Evolutionary conservation across 1,139 yeast species (phyloP).

Genomic region (Sugiyamaella castrensis): DNA sequence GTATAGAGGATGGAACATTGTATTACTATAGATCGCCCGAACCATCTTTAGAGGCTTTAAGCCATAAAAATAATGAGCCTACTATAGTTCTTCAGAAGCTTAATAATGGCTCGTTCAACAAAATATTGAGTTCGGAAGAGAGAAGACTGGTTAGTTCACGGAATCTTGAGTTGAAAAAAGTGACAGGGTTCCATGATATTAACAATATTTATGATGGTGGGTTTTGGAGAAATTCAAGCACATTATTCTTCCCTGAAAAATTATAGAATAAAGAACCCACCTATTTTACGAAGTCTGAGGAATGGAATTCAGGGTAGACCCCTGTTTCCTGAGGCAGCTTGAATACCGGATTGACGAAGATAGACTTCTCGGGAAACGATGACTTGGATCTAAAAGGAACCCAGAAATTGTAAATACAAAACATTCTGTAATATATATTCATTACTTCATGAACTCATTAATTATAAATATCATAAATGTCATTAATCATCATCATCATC

Average conservation of each 20-base stretch:
- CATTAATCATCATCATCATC: conserved; percentile 8
- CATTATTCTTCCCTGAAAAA: conserved; percentile 34
- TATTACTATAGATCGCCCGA: conserved; percentile 33
- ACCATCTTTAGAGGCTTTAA: conserved; percentile 2
- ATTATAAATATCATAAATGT: not conserved
- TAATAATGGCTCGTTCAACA: conserved; percentile 30
- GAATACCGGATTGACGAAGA: too few species aligned
- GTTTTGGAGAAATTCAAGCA: conserved; percentile 47
- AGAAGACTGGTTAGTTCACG: conserved; percentile 21
- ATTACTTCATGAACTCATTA: not conserved
- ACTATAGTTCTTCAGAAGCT: conserved; percentile 34
- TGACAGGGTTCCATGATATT: conserved; percentile 48
- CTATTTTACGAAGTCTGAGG: not conserved
- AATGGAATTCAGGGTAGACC: too few species aligned
- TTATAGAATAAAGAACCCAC: conserved; percentile 1
- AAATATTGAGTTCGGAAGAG: conserved; percentile 32
- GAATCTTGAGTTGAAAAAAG: conserved; percentile 30
- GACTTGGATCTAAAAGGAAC: not conserved
- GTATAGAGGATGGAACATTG: conserved; percentile 50
- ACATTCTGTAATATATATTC: not conserved
- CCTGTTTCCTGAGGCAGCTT: too few species aligned
- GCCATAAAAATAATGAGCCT: conserved; percentile 22
- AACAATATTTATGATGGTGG: conserved; percentile 70
- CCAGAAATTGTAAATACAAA: not conserved
- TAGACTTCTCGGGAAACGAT: not conserved